Evolutionary conservation across 306 rosid species (phyloP).

Genomic region (Gastrolobium villosum): DNA sequence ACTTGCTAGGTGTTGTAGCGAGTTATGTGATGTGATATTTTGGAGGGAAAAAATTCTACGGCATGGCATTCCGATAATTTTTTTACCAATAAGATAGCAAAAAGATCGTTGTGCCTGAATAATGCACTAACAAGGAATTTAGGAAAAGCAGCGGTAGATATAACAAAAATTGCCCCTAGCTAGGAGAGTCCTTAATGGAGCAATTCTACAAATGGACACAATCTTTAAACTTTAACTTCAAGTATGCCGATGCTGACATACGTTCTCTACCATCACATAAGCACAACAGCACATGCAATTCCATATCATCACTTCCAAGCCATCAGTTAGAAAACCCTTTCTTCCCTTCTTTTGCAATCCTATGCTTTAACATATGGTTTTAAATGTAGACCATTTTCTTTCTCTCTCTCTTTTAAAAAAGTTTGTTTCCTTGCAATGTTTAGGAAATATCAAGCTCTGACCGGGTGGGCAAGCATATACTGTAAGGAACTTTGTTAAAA

Average conservation of each 20-base stretch:
- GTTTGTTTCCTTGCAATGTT: conserved; percentile 22
- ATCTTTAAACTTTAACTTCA: conserved; percentile 29
- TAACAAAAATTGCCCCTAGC: background rate
- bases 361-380: conserved; percentile 19
- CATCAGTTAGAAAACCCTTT: conserved; percentile 34
- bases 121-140: background rate
- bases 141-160: background rate
- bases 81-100: too few species aligned
- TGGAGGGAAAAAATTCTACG: too few species aligned
- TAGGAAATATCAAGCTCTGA: conserved; percentile 19
- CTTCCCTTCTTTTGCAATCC: conserved; percentile 11
- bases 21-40: too few species aligned
- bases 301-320: background rate
- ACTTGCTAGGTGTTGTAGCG: too few species aligned
- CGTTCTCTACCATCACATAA: conserved; percentile 30
- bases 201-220: conserved; percentile 25
- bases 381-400: background rate
- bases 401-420: conserved; percentile 1
- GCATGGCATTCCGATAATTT: too few species aligned
- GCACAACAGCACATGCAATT: conserved; percentile 41
- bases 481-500: background rate
- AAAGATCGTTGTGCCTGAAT: background rate
- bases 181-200: background rate
- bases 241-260: conserved; percentile 16
- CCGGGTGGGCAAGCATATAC: conserved; percentile 13